Percentiles rank a stretch among this genome's conserved stretches.
Conservation (phyloP, 73 alveolate genomes). For the Paramecium pentaurelia region DNA sequence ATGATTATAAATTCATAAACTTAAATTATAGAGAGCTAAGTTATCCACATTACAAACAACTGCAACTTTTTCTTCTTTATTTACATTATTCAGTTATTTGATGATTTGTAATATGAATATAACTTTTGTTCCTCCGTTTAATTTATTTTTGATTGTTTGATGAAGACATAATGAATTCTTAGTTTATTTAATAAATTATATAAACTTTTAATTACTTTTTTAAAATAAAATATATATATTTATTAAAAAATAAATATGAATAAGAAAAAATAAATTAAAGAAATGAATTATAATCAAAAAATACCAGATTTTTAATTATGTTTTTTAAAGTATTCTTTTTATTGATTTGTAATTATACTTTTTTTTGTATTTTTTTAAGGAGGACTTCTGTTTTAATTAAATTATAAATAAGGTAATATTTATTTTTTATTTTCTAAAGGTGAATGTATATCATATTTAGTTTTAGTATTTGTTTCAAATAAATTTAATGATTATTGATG, state of each 20-base stretch:
- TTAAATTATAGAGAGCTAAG: neutral
- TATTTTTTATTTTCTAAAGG: neutral
- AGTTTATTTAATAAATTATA: neutral
- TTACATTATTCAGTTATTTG: neutral
- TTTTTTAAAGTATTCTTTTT: neutral
- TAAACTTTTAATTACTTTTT: neutral
- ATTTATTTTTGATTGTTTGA: neutral
- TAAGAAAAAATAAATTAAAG: neutral
- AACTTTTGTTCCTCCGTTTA: neutral
- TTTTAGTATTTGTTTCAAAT: neutral
- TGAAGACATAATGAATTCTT: neutral
- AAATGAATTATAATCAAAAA: neutral
- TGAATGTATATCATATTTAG: neutral
- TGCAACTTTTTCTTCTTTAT: slow-evolving; percentile 20
- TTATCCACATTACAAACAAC: slow-evolving; percentile 1
- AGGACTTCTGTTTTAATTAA: neutral
- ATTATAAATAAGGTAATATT: neutral
- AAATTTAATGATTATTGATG: neutral
- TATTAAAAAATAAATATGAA: neutral
- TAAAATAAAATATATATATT: neutral
- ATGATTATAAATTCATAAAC: neutral
- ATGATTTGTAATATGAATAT: neutral
- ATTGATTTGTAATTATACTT: neutral
- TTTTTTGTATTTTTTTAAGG: neutral
- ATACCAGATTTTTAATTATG: neutral